A percentile compares a stretch with the other conserved stretches of the same genome.
These are phyloP conservation scores for Groenewaldozyma auringiensis DNA, from an alignment of 1,139 yeast species.

Conservation along the genomic window DNA sequence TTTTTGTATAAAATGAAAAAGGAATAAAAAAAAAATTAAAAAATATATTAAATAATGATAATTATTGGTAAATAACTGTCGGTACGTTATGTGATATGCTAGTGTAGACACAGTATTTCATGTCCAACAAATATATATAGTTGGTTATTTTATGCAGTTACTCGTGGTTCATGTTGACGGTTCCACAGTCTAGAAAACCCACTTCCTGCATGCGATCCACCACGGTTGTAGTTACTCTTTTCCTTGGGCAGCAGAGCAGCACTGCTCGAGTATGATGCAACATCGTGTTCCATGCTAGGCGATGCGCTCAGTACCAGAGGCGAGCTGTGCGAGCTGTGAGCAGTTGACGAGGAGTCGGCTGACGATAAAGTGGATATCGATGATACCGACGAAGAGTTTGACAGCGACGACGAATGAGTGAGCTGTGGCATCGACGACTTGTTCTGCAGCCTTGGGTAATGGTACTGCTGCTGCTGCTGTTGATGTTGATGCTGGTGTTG, in stretches of 20 bases:
- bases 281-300: background rate
- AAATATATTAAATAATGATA: background rate
- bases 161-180: background rate
- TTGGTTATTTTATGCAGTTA: background rate
- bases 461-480: background rate
- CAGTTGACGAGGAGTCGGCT: background rate
- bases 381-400: conserved; percentile 6
- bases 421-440: conserved; percentile 3
- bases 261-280: background rate
- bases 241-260: background rate
- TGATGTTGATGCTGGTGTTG: conserved; percentile 2
- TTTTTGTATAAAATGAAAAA: background rate
- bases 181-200: background rate
- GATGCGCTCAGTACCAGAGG: background rate
- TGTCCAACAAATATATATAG: too few relatives aligned
- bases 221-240: background rate
- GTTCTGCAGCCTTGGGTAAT: background rate
- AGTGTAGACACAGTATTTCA: too few relatives aligned
- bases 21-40: background rate
- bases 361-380: conserved; percentile 4
- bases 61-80: conserved; percentile 3
- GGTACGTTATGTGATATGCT: too few relatives aligned
- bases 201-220: background rate
- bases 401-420: conserved; percentile 3
- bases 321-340: background rate